Base-by-base conservation (phyloP, 805 yeast species). In the Barnettozyma sp. region DNA sequence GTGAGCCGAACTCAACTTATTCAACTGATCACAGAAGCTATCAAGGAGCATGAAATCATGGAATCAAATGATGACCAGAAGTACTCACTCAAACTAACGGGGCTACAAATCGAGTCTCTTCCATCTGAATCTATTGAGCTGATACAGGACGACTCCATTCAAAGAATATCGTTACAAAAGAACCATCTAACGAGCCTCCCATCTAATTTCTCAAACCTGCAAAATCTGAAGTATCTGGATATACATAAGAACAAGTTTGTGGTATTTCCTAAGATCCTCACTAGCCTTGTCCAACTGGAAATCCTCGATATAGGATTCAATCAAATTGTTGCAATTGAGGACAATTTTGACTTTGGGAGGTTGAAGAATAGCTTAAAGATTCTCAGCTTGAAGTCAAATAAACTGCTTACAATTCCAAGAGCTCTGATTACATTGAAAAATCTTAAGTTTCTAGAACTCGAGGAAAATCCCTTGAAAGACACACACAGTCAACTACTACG, bases 251-350 rank as follows among this genome's bases (percentile, higher is more conserved):
- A 84, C 53, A 52, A 59, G 30, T 65, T 84, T 34, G 45, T 62
- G 3, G 63, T 59, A 30, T 66, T 83, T 30, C 87, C 94, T 0
- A 54, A 58, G 1, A 50, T 65, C 6, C 47, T 73, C 40, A 40
- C 54, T 18, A 54, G 54, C 24, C 53, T 63, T 45, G 48, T 54
- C 10, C 62, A 65, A 7, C 58, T 83, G 36, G 88, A 80, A 48
- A 76, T 77, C 34, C 56, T 83, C 27, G 90, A 83, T 55, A 54
- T 82, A 15, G 76, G 86, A 15, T 57, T 63, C 24, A 83, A 83
- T 52, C 55, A 53, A 18, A 57, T 83, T 20, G 51, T 55, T n/a
- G 43, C 49, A 4, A 55, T 83, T 12, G 80, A 84, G 1, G 41
- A 53, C 4, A 65, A 63, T 2, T 40, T 73, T 15, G 66, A 64